Base-by-base conservation (phyloP, 163 green algal genomes). In the Coccomyxa subellipsoidea region DNA sequence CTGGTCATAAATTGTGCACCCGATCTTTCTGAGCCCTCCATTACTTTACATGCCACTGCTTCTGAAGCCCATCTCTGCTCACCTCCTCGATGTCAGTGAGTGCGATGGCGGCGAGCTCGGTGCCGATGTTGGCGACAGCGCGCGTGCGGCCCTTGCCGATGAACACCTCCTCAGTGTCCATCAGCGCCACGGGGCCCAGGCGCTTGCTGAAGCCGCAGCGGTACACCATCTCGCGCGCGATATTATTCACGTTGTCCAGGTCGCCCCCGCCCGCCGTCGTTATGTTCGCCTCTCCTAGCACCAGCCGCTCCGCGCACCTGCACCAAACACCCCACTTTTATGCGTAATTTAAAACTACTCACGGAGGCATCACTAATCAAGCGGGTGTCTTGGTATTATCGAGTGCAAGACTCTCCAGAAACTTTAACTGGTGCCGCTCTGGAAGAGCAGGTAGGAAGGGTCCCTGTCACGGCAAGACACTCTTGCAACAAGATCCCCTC, bases 191-290 rank as follows among this genome's bases (percentile, higher is more conserved):
- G 15, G 92, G 91, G 15, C 92, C 92, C 76, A 94, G 78, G 27
- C 87, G 82, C 69, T 84, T 85, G 78, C 36, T 85, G 71, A 89
- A 88, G 47, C 87, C 88, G 78, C 81, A 92, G 32, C 85, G 86
- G 83, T 94, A 92, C 34, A 98, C 85, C 94, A 98, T 98, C 87
- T 98, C 93, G 23, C 92, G 89, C 4, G 95, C 95, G 38, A 97
- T 86, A 70, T 88, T 85, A 89, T 96, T 97, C 66, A 92, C 94
- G 29, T 90, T 81, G 84, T 93, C 86, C 66, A 97, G 66, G 85
- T 97, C 93, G 5, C 81, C 76, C 0, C 87, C 86, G 47, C 93
- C 90, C 21, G 76, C 83, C 77, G 88, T 91, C 37, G 85, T 92
- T 7, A 97, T 76, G 81, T 95, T 88, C 75, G 82, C 86, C 80